Conservation (phyloP, 805 yeast species). For the Saccharomycopsis olivae region DNA sequence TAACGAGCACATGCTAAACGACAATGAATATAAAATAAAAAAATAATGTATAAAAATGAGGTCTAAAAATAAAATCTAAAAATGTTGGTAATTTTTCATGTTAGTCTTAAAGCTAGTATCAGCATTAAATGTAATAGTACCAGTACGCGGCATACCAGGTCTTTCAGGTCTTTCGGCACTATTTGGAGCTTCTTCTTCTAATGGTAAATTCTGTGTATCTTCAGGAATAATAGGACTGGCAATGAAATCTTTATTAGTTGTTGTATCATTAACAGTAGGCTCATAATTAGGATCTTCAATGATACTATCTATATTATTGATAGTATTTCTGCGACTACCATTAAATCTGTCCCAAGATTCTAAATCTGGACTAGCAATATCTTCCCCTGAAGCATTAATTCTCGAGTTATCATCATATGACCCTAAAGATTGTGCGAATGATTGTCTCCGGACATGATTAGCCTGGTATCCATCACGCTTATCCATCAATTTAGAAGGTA, state of each 20-base stretch:
- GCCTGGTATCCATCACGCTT: slow-evolving; percentile 53
- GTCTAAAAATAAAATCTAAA: no score
- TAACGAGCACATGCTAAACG: no score
- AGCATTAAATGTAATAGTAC: slow-evolving; percentile 12
- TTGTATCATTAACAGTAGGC: neutral
- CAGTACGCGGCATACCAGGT: slow-evolving; percentile 1
- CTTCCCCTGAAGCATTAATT: neutral
- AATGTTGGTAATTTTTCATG: slow-evolving; percentile 7
- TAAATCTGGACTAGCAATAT: slow-evolving; percentile 1
- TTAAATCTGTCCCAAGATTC: slow-evolving; percentile 4
- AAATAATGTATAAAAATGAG: no score
- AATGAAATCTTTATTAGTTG: no score
- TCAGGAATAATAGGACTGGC: neutral
- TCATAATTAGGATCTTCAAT: neutral
- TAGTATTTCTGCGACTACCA: neutral
- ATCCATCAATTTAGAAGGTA: slow-evolving; percentile 61
- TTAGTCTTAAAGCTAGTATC: slow-evolving; percentile 15
- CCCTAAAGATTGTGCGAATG: neutral
- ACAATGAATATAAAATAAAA: no score
- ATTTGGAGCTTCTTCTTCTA: neutral
- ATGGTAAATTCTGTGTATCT: neutral
- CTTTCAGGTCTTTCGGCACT: neutral
- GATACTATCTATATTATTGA: neutral
- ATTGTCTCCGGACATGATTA: slow-evolving; percentile 24
- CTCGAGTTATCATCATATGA: neutral